Base-by-base conservation (phyloP, 2,329 filamentous ascomycete species). In the Lizonia empirigonia region DNA sequence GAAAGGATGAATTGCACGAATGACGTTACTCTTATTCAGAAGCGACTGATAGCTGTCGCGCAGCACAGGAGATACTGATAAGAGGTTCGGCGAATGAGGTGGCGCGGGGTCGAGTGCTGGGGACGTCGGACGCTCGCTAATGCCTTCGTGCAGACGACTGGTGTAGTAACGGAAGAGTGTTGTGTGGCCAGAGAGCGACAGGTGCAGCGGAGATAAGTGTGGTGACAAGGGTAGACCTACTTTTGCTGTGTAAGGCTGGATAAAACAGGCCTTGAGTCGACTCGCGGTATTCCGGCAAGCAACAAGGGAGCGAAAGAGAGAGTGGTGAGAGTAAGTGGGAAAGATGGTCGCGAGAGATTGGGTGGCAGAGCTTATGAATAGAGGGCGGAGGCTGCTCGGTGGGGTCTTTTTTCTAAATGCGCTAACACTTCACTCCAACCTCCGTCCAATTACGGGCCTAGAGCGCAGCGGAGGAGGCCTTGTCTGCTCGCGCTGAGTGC, bases 361-460 rank as follows among this genome's bases (percentile, higher is more conserved):
- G 58, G 60, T 45, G 59, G 59, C 58, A 61, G 60, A 53, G 58
- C 68, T 73, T 73, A 72, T 70, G 69, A 72, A 71, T 62, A 58
- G 62, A 59, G 58, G 53, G 56, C 50, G 49, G 59, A 62, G 54
- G 55, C 48, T 52, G 50, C 49, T 60, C 35, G 60, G 68, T 69
- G 70, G 69, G 70, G 70, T 70, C 50, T 68, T 69, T 70, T 63
- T 67, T 66, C 58, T 58, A 38, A 51, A 56, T 61, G 61, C 69
- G 67, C 70, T 72, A 72, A 58, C 51, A 63, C 53, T 64, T 67
- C 59, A 70, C 68, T 65, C 57, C 59, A 52, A 44, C 50, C 34
- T 44, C 44, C 57, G 62, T 61, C 65, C 68, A 72, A 65, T 67
- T 56, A 62, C 58, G 44, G 64, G 63, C 45, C 65, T 61, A 56